Conservation (phyloP, 371 early-diverging fungal genomes). For the Circinella umbellata region DNA sequence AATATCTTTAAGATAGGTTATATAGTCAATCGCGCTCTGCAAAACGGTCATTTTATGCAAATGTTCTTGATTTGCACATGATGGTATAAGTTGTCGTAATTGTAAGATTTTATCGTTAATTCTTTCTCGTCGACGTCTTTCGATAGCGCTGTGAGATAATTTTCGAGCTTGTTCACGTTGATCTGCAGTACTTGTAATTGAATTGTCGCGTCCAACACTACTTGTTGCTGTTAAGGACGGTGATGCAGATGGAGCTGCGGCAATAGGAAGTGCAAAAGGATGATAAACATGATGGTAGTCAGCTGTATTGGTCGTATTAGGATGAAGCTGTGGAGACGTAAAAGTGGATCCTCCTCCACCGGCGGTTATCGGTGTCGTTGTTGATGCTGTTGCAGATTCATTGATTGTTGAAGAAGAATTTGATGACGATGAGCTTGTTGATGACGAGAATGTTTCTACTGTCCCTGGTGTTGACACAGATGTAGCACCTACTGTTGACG, state of each 20-base stretch:
- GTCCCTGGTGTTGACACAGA: background rate
- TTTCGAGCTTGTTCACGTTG: conserved; percentile 65
- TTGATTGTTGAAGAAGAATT: too few relatives aligned
- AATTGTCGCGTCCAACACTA: background rate
- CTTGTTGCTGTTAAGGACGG: conserved; percentile 1
- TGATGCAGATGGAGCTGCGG: conserved; percentile 4
- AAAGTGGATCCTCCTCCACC: background rate
- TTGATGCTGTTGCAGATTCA: background rate
- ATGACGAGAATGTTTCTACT: too few relatives aligned
- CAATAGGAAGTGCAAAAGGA: conserved; percentile 8
- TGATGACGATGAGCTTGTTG: too few relatives aligned
- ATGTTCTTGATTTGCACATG: conserved; percentile 68
- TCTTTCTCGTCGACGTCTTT: conserved; percentile 75
- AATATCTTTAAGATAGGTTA: conserved; percentile 57
- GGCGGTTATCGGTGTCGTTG: background rate
- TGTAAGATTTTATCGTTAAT: conserved; percentile 72
- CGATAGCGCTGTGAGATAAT: conserved; percentile 81
- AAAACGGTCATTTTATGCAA: conserved; percentile 78
- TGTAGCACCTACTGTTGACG: background rate
- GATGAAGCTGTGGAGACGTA: conserved; percentile 17
- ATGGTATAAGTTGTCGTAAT: conserved; percentile 48
- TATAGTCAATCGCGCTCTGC: conserved; percentile 77
- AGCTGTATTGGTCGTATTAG: background rate
- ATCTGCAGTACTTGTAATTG: conserved; percentile 35
- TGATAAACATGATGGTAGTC: conserved; percentile 4